Base-by-base conservation (phyloP, 2,329 filamentous ascomycete genomes). In the Paramyrothecium sp. region DNA sequence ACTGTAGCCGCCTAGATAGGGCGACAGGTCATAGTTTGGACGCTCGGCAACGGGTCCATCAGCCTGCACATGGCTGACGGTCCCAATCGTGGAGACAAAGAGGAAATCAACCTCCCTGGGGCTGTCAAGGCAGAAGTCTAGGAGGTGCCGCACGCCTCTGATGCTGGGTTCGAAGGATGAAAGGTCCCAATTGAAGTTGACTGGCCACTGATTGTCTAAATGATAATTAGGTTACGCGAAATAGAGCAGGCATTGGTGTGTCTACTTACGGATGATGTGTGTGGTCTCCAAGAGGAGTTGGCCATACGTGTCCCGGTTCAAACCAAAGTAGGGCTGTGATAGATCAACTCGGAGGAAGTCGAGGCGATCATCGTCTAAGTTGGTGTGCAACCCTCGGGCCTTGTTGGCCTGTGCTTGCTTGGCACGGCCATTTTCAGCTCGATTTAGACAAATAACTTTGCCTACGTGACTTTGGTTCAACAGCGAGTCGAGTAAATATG, bases 121-220 rank as follows among this genome's bases (percentile, higher is more conserved):
- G 22, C 22, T 10, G 22, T 19, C 20, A 22, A 54, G 38, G 19
- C 51, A 53, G 44, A 54, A 54, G 22, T 49, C 41, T 17, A 54
- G 12, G 23, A 54, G 44, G 22, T 49, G 19, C 8, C 38, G 53
- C 22, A 54, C 44, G 41, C 53, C 53, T 44, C 21, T 22, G 23
- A 54, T 54, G 22, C 13, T 19, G 22, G 53, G 53, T 20, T 54
- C 53, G 23, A 54, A 54, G 11, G 53, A 54, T 11, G 53, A 19
- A 21, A 54, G 26, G 17, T 7, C 20, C 53, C 41, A 54, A 16
- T 54, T 54, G 21, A 49, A 54, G 53, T 54, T 54, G 11, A 54
- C 53, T 17, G 53, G n/a, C 53, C 53, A 54, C 16, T 54, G 53
- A 33, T 33, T 49, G 23, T 54, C 52, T 54, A 47, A 48, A 54